phyloP scores from a whole-genome alignment of 768 basidiomycete genomes.

The Galerina marginata region DNA sequence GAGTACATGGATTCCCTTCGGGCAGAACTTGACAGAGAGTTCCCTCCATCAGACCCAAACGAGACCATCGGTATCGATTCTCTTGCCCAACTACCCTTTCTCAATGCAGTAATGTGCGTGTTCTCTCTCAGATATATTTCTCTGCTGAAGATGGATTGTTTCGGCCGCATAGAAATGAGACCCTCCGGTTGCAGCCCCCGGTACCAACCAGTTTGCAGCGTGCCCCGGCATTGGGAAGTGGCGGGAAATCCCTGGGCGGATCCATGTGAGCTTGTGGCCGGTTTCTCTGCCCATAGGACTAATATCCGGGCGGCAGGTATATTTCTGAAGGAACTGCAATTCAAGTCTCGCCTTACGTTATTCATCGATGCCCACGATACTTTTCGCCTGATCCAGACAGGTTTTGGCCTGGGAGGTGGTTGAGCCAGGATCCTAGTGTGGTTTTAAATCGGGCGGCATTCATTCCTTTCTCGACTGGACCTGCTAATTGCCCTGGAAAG shows the following conservation, averaged over 20 bases:
- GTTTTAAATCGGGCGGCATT: slow-evolving; percentile 32
- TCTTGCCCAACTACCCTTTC: slow-evolving; percentile 29
- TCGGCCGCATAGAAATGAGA: slow-evolving; percentile 38
- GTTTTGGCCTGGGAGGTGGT: slow-evolving; percentile 48
- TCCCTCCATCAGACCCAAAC: slow-evolving; percentile 15
- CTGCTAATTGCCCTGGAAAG: slow-evolving; percentile 55
- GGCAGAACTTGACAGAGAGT: slow-evolving; percentile 31
- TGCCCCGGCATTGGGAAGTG: slow-evolving; percentile 33
- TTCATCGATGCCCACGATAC: slow-evolving; percentile 44
- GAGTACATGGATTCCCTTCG: slow-evolving; percentile 29
- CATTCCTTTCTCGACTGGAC: slow-evolving; percentile 49
- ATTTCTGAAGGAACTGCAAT: slow-evolving; percentile 47
- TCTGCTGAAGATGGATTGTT: slow-evolving; percentile 32
- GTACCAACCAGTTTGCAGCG: slow-evolving; percentile 41
- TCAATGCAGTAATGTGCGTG: slow-evolving; percentile 43
- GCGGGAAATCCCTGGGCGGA: slow-evolving; percentile 35
- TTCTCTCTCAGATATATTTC: not conserved
- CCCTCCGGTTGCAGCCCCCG: slow-evolving; percentile 42
- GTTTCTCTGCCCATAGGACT: slow-evolving; percentile 25
- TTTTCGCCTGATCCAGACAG: slow-evolving; percentile 43
- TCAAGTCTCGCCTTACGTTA: slow-evolving; percentile 39
- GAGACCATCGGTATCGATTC: slow-evolving; percentile 19
- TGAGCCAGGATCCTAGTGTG: slow-evolving; percentile 23
- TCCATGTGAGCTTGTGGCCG: slow-evolving; percentile 28
- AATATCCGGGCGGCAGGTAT: slow-evolving; percentile 28